Conservation (phyloP, 1,284 basidiomycete genomes). For the Melampsora larici-populina region DNA sequence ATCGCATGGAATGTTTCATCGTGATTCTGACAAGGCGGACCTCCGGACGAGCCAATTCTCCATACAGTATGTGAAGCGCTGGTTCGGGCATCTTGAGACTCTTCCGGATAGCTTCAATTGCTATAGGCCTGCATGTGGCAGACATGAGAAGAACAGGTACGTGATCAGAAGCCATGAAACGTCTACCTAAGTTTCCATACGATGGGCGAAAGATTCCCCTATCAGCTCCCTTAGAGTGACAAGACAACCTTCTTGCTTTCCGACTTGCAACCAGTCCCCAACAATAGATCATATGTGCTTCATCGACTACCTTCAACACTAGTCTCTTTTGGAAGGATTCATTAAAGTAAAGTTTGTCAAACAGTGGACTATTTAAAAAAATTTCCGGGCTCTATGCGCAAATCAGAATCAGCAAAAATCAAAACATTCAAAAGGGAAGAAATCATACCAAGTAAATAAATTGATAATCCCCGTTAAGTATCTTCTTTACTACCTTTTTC, state of each 20-base stretch:
- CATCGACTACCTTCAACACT: background rate
- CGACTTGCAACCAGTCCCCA: constrained; percentile 1
- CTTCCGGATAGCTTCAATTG: background rate
- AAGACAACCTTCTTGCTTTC: background rate
- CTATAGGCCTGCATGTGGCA: constrained; percentile 7
- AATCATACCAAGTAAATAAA: constrained; percentile 9
- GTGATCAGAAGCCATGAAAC: constrained; percentile 1
- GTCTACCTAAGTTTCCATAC: background rate
- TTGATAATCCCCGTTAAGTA: background rate
- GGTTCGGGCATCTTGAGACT: background rate
- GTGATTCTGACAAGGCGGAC: background rate
- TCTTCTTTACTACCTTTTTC: background rate
- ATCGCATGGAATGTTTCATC: background rate
- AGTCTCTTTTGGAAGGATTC: background rate
- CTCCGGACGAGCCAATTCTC: constrained; percentile 10
- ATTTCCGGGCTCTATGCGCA: background rate
- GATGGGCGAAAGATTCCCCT: background rate
- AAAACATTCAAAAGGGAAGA: too few relatives aligned
- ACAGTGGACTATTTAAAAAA: background rate
- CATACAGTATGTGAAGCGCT: background rate
- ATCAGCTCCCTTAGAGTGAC: background rate
- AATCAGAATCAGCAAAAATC: too few relatives aligned
- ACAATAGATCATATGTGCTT: too few relatives aligned
- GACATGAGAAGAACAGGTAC: too few relatives aligned
- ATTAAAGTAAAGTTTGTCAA: background rate